Base-by-base conservation (phyloP, 1,284 basidiomycete species). In the Naganishia liquefaciens region DNA sequence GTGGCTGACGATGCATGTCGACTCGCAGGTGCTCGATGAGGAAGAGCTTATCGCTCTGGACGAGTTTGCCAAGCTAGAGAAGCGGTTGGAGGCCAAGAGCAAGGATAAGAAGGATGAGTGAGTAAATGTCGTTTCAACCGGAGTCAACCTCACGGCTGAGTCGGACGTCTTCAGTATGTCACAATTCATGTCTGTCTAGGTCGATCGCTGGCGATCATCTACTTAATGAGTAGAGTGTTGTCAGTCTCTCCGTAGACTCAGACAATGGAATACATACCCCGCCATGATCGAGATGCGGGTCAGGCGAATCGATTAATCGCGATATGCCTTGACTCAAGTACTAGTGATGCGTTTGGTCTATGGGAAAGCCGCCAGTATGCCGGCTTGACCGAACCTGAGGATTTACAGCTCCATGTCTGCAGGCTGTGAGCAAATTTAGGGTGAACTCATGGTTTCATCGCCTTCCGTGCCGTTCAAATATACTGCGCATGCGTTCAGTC, bases 61-160 rank as follows among this genome's bases (percentile, higher is more conserved):
- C 68, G 96, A 97, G 78, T 98, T 99, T 73, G 82, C 86, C 60
- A 98, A 96, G 81, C 84, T 99, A 11, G 95, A 99, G 79, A 77
- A 88, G 71, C 85, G 87, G 62, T 77, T 98, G 46, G 81, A 82
- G 49, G 77, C 82, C 64, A 81, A 84, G 68, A 73, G 79, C 64
- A 70, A 78, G 69, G 49, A 68, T 25, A 53, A 70, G 40, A 67
- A 70, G 60, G 61, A 63, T 28, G 70, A 73, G 70, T 75, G 68
- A 73, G 76, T 64, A 7, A 39, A n/a, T 51, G n/a, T 33, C 11
- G 28, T 27, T 23, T 25, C 1, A 19, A n/a, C 21, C 25, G 5
- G 9, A 39, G 43, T 39, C 40, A 43, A 46, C 25, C 11, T 19
- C 40, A 42, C 39, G 52, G 13, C 52, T 54, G 27, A 40, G 10